Percentiles rank a stretch among this genome's conserved stretches.
Evolutionary conservation across 192 early-diverging fungal species (phyloP).

Genomic region (Podila epicladia): DNA sequence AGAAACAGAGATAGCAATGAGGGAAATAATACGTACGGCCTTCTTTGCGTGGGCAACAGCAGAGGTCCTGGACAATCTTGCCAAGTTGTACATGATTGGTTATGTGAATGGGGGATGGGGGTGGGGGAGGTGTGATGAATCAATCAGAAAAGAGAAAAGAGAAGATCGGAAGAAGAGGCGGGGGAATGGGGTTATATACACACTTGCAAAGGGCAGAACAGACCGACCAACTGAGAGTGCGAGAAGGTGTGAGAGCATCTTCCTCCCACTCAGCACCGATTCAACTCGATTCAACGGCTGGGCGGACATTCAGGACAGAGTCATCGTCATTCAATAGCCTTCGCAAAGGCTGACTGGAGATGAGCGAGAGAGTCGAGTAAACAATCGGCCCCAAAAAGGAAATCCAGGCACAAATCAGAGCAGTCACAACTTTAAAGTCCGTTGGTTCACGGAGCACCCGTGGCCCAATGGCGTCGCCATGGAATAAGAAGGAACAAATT

Average conservation of each 20-base stretch:
- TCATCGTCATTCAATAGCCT: not conserved
- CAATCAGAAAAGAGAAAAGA: constrained; percentile 3
- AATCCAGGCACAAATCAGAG: not conserved
- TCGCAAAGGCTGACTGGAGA: not conserved
- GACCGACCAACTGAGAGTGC: not conserved
- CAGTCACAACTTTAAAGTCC: not conserved
- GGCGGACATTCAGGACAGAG: too few relatives aligned
- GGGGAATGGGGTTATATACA: constrained; percentile 4
- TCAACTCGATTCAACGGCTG: too few relatives aligned
- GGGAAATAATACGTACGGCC: constrained; percentile 2
- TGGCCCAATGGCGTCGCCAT: not conserved
- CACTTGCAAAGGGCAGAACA: not conserved
- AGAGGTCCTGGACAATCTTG: constrained; percentile 2
- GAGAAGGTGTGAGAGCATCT: not conserved
- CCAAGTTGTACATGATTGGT: constrained; percentile 6
- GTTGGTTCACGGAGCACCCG: not conserved
- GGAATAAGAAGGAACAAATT: not conserved
- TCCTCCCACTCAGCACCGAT: not conserved
- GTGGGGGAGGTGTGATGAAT: not conserved
- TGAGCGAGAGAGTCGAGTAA: not conserved
- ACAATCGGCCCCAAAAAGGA: constrained; percentile 5
- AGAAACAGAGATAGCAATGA: not conserved
- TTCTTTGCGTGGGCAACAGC: not conserved
- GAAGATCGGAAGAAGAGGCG: not conserved
- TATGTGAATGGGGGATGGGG: not conserved